Percentiles rank a stretch among this genome's conserved stretches.
Conservation (phyloP, 164 flowering plant species). For the Amborella trichopoda region DNA sequence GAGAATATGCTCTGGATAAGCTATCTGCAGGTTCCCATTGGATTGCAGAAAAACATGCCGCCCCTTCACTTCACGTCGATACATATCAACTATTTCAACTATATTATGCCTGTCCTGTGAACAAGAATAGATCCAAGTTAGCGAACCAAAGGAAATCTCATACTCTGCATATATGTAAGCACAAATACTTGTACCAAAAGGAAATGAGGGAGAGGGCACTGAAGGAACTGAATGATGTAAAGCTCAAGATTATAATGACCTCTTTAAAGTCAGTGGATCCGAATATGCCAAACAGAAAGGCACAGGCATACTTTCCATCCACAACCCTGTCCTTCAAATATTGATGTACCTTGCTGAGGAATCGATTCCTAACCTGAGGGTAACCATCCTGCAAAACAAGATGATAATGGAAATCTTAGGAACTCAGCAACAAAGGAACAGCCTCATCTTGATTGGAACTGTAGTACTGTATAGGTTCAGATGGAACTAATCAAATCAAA, state of each 20-base stretch:
- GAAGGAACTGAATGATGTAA: too few relatives aligned
- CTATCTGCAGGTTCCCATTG: slow-evolving; percentile 37
- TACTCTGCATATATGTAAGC: too few relatives aligned
- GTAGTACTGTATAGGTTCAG: too few relatives aligned
- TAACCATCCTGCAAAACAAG: slow-evolving; percentile 43
- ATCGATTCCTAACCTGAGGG: slow-evolving; percentile 55
- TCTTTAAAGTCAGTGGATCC: slow-evolving; percentile 42
- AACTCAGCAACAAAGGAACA: too few relatives aligned
- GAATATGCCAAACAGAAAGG: slow-evolving; percentile 36
- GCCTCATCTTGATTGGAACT: too few relatives aligned
- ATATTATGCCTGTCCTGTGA: slow-evolving; percentile 65
- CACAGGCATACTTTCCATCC: slow-evolving; percentile 87
- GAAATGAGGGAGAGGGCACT: too few relatives aligned
- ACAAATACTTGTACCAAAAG: too few relatives aligned
- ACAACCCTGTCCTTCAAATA: slow-evolving; percentile 69
- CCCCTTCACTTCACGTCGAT: slow-evolving; percentile 46
- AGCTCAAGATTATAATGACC: slow-evolving; percentile 26
- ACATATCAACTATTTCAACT: slow-evolving; percentile 69
- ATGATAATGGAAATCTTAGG: too few relatives aligned
- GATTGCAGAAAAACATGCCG: slow-evolving; percentile 42
- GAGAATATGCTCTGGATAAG: slow-evolving; percentile 68
- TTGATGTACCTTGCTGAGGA: slow-evolving; percentile 79
- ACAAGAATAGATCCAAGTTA: slow-evolving; percentile 11
- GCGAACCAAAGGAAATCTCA: neutral
- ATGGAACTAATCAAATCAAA: too few relatives aligned